Percentiles rank a stretch among this genome's conserved stretches.
Evolutionary conservation across 371 early-diverging fungal species (phyloP).

Genomic region (Rhizopus stolonifer): DNA sequence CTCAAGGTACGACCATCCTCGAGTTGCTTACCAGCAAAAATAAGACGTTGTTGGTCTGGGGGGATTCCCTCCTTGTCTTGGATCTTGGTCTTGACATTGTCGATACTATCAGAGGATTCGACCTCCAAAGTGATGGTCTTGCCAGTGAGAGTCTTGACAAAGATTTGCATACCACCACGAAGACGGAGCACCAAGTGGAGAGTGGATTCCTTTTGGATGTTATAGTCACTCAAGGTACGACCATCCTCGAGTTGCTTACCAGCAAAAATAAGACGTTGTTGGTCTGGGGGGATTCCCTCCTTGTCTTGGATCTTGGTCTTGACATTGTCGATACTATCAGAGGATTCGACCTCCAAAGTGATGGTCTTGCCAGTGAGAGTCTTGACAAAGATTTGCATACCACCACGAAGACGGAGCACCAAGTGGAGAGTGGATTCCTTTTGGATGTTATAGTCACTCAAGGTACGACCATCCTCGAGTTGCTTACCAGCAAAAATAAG

Average conservation of each 20-base stretch:
- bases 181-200: conserved; percentile 94
- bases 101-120: conserved; percentile 91
- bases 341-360: conserved; percentile 91
- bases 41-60: conserved; percentile 98
- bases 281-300: conserved; percentile 95
- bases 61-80: conserved; percentile 97
- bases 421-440: conserved; percentile 96
- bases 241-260: conserved; percentile 98
- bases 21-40: conserved; percentile 98
- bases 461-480: conserved; percentile 92
- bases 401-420: conserved; percentile 94
- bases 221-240: conserved; percentile 74
- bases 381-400: conserved; percentile 80
- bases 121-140: conserved; percentile 93
- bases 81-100: conserved; percentile 96
- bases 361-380: conserved; percentile 84
- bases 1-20: conserved; percentile 87
- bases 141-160: conserved; percentile 81
- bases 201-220: conserved; percentile 91
- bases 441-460: conserved; percentile 82
- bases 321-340: conserved; percentile 95
- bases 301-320: conserved; percentile 98
- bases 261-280: conserved; percentile 98
- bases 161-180: conserved; percentile 83
- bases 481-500: conserved; percentile 99